A percentile compares a stretch with the other conserved stretches of the same genome.
Evolutionary conservation across 2,329 filamentous ascomycete genomes (phyloP).

Genomic region (Lachnellula hyalina): DNA sequence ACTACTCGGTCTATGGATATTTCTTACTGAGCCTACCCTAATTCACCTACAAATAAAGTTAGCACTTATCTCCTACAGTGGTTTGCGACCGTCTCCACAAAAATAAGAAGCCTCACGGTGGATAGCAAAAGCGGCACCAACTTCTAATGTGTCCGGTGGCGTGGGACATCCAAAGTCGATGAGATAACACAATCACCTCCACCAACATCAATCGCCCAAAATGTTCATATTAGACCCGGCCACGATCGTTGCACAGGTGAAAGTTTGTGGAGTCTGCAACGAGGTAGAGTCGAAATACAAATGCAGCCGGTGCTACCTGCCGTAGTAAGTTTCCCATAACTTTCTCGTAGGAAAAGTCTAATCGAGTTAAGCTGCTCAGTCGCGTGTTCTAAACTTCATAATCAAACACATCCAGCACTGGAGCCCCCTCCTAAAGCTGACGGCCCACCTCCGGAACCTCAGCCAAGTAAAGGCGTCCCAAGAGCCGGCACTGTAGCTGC

Average conservation of each 20-base stretch:
- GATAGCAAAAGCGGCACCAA: too few relatives aligned
- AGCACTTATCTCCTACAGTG: too few relatives aligned
- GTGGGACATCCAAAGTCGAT: too few relatives aligned
- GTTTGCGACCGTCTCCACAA: too few relatives aligned
- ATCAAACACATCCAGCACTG: constrained; percentile 29
- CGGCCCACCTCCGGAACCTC: constrained; percentile 8
- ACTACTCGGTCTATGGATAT: too few relatives aligned
- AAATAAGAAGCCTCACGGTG: too few relatives aligned
- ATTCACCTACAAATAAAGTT: too few relatives aligned
- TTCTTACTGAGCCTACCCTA: too few relatives aligned
- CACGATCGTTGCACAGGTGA: constrained; percentile 10
- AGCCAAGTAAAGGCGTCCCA: constrained; percentile 1
- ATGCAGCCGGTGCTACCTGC: constrained; percentile 52
- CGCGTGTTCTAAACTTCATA: constrained; percentile 49
- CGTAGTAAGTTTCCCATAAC: constrained; percentile 46
- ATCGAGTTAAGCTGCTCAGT: constrained; percentile 49
- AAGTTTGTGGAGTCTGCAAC: constrained; percentile 51
- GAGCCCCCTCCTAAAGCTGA: constrained; percentile 12
- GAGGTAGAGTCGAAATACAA: constrained; percentile 53
- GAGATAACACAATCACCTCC: too few relatives aligned
- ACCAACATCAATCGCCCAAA: neutral
- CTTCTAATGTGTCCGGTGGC: too few relatives aligned
- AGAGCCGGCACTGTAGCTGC: constrained; percentile 24
- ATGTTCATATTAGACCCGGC: neutral
- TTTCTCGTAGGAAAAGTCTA: neutral